Evolutionary conservation across 306 rosid genomes (phyloP).

Genomic region (Hippophae tibetana): DNA sequence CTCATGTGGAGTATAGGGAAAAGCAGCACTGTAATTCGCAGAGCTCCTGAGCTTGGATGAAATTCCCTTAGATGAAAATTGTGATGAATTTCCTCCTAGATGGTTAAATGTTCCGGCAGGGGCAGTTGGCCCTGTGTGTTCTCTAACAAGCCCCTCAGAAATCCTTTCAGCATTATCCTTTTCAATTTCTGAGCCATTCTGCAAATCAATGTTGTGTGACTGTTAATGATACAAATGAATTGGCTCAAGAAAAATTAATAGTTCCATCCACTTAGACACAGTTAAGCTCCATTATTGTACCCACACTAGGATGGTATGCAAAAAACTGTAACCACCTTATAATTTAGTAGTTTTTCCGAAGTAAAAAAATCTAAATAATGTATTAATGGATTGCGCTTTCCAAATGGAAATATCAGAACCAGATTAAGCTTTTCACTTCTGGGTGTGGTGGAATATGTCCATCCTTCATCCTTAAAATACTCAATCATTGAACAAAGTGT

Average conservation of each 20-base stretch:
- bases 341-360: neutral
- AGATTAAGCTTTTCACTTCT: neutral
- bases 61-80: constrained; percentile 16
- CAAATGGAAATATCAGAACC: neutral
- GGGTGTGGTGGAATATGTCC: neutral
- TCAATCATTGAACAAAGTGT: neutral
- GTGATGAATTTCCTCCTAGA: constrained; percentile 26
- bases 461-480: neutral
- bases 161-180: constrained; percentile 20
- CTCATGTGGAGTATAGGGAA: constrained; percentile 20
- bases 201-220: constrained; percentile 30
- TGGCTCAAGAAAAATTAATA: neutral
- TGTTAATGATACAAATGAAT: constrained; percentile 20
- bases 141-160: constrained; percentile 23
- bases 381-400: neutral
- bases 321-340: neutral
- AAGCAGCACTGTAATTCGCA: constrained; percentile 15
- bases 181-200: constrained; percentile 30
- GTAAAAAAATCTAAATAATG: neutral
- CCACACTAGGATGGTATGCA: neutral
- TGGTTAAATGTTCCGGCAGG: constrained; percentile 17
- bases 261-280: neutral
- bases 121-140: constrained; percentile 20
- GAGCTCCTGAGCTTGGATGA: constrained; percentile 16
- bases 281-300: neutral